These are phyloP conservation scores for Inga leiocalycina DNA, from an alignment of 306 rosid genomes.

Conservation along the genomic window DNA sequence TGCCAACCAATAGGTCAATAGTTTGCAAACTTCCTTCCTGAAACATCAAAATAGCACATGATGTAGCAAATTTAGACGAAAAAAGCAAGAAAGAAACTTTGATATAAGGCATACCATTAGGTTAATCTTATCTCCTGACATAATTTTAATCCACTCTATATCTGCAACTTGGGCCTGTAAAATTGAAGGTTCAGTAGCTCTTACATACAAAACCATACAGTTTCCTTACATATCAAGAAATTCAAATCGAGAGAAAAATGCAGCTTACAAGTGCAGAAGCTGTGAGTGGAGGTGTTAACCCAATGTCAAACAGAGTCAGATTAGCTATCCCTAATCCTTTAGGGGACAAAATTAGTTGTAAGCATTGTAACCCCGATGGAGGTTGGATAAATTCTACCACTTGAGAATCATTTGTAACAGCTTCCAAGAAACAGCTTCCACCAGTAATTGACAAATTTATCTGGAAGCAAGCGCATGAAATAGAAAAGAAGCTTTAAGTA, in stretches of 20 bases:
- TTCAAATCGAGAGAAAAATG: slow-evolving; percentile 27
- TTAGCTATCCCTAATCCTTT: slow-evolving; percentile 81
- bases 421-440: slow-evolving; percentile 95
- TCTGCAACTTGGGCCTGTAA: slow-evolving; percentile 92
- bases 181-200: background rate
- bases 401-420: slow-evolving; percentile 71
- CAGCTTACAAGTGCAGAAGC: slow-evolving; percentile 77
- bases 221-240: slow-evolving; percentile 27
- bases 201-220: slow-evolving; percentile 20
- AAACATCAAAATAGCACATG: slow-evolving; percentile 40
- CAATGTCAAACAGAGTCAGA: slow-evolving; percentile 76
- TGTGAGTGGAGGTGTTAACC: slow-evolving; percentile 71
- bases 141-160: slow-evolving; percentile 83
- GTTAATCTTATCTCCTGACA: slow-evolving; percentile 72
- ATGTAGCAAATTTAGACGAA: slow-evolving; percentile 21
- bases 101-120: slow-evolving; percentile 63
- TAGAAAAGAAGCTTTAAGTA: slow-evolving; percentile 12
- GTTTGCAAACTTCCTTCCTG: slow-evolving; percentile 78
- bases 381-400: slow-evolving; percentile 77
- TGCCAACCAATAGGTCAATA: slow-evolving; percentile 72
- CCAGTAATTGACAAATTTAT: slow-evolving; percentile 76
- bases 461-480: slow-evolving; percentile 44
- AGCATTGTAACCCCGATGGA: slow-evolving; percentile 65
- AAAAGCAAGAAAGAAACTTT: slow-evolving; percentile 15
- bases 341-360: slow-evolving; percentile 67